These are phyloP conservation scores for Dipsacomyces acuminosporus DNA, from an alignment of 371 early-diverging fungal genomes.

Conservation along the genomic window DNA sequence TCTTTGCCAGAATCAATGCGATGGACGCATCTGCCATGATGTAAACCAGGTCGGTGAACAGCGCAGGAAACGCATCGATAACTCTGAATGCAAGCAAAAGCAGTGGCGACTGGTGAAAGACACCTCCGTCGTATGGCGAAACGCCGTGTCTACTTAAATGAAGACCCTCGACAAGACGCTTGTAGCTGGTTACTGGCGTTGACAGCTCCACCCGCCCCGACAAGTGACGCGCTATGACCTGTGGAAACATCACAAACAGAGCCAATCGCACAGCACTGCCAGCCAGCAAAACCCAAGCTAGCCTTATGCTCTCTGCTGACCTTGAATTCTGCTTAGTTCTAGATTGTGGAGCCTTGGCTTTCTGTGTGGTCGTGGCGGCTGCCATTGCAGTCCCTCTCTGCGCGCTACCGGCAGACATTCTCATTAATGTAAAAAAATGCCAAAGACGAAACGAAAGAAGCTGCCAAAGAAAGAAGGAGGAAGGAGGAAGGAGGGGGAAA, in stretches of 20 bases:
- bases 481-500: no score
- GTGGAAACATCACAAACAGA: slow-evolving; percentile 18
- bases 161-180: slow-evolving; percentile 82
- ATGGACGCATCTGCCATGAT: slow-evolving; percentile 56
- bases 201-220: slow-evolving; percentile 62
- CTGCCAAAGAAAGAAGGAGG: no score
- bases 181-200: slow-evolving; percentile 83
- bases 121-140: slow-evolving; percentile 83
- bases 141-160: slow-evolving; percentile 69
- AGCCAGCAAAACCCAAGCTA: slow-evolving; percentile 11
- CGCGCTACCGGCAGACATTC: slow-evolving; percentile 5
- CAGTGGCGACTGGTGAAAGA: slow-evolving; percentile 84
- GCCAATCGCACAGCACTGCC: slow-evolving; percentile 25
- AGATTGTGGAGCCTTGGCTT: slow-evolving; percentile 2
- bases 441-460: neutral
- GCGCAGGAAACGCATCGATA: slow-evolving; percentile 51
- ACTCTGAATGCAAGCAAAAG: slow-evolving; percentile 66
- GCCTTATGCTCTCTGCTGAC: slow-evolving; percentile 10
- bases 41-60: slow-evolving; percentile 56
- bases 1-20: slow-evolving; percentile 55
- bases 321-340: neutral
- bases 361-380: slow-evolving; percentile 7
- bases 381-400: slow-evolving; percentile 32
- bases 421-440: slow-evolving; percentile 44
- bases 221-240: slow-evolving; percentile 11